Base-by-base conservation (phyloP, 2,329 filamentous ascomycete species). In the Calonectria montana region DNA sequence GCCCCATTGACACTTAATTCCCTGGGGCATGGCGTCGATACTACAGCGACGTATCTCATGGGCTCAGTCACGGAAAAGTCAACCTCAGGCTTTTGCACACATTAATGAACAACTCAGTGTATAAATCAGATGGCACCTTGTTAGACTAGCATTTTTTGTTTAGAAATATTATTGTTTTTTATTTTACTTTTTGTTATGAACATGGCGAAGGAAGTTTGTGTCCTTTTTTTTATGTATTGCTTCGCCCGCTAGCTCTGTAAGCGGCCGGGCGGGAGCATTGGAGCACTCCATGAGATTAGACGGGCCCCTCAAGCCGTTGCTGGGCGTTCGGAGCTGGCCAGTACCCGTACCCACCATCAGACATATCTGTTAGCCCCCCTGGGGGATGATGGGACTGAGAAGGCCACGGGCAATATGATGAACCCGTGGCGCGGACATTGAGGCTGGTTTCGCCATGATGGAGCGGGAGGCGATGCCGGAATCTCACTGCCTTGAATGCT, bases 1-100 rank as follows among this genome's bases (percentile, higher is more conserved):
- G 64, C 64, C 64, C 62, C 47, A 37, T 65, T 45, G 62, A 15
- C 61, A 21, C 37, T n/a, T 9, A 12, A 37, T 65, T 35, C 62
- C 31, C 50, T 27, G 50, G 23, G 35, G 50, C 13, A 55, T 45
- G 63, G 62, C 23, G 25, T 57, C 63, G 23, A 55, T 27, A 31
- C n/a, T 21, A 4, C 37, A 29, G 21, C 23, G 41, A 57, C 25
- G 27, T 21, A 45, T 45, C 43, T n/a, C 61, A 16, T 18, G 27
- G 25, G 9, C 9, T 47, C 21, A n/a, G 31, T 35, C 31, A 10
- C 13, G 41, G 59, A 29, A 41, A 21, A 7, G 13, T 47, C n/a
- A n/a, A n/a, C n/a, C 7, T 25, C n/a, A 57, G 45, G 10, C 45
- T 25, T 37, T 37, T 4, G 53, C 31, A 15, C 29, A 57, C 21